Percentiles rank a stretch among this genome's conserved stretches.
Conservation (phyloP, 1,284 basidiomycete genomes). For the Gastroboletus turbinatus region DNA sequence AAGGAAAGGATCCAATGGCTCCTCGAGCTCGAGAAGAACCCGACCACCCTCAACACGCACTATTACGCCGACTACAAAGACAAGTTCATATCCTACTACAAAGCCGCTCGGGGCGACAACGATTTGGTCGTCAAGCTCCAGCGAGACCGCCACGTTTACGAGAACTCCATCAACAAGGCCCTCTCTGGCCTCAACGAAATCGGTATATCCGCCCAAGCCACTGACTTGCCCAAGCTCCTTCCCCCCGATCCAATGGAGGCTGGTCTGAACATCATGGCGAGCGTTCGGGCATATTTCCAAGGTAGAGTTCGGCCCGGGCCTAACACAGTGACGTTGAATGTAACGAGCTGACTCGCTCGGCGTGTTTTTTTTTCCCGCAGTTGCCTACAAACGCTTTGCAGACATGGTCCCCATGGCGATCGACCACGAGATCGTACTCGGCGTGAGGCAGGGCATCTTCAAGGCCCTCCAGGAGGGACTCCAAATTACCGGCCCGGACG, state of each 20-base stretch:
- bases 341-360: background rate
- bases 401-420: conserved; percentile 66
- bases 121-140: conserved; percentile 28
- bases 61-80: conserved; percentile 56
- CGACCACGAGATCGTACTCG: conserved; percentile 58
- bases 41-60: conserved; percentile 58
- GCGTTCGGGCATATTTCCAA: conserved; percentile 73
- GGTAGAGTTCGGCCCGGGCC: conserved; percentile 36
- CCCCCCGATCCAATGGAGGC: conserved; percentile 53
- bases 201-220: conserved; percentile 42
- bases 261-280: conserved; percentile 65
- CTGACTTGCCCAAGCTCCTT: conserved; percentile 53
- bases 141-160: background rate
- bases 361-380: conserved; percentile 36
- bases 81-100: conserved; percentile 56
- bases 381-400: conserved; percentile 66
- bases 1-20: conserved; percentile 50
- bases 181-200: conserved; percentile 45
- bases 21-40: conserved; percentile 49
- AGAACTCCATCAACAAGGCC: conserved; percentile 26
- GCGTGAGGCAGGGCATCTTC: conserved; percentile 43
- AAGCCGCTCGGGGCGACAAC: conserved; percentile 37
- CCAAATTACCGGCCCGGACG: conserved; percentile 36
- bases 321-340: background rate
- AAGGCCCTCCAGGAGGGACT: conserved; percentile 46